Evolutionary conservation across 2,329 filamentous ascomycete species (phyloP).

Genomic region (Colletotrichum sp.): DNA sequence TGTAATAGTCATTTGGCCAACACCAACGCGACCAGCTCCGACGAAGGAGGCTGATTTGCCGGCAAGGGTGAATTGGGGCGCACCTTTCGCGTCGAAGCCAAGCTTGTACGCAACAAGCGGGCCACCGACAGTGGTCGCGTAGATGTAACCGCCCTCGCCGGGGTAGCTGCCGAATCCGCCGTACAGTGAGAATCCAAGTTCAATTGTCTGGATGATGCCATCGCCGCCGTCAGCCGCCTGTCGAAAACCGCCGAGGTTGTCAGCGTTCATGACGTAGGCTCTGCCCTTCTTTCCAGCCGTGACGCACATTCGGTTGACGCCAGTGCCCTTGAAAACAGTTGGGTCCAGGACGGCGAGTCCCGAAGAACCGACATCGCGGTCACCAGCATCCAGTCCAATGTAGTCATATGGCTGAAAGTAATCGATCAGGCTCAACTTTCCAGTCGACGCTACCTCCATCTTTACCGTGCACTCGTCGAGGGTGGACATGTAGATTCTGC

Average conservation of each 20-base stretch:
- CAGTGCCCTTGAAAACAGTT: conserved; percentile 34
- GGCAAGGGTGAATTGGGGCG: conserved; percentile 36
- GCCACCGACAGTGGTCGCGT: conserved; percentile 30
- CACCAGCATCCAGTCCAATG: conserved; percentile 37
- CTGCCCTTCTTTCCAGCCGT: conserved; percentile 44
- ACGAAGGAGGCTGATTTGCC: conserved; percentile 26
- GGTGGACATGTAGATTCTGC: conserved; percentile 32
- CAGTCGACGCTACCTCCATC: conserved; percentile 28
- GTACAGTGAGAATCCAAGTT: conserved; percentile 36
- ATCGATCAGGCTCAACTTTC: conserved; percentile 30
- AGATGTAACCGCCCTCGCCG: conserved; percentile 47
- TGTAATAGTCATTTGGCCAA: conserved; percentile 39
- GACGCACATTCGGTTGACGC: conserved; percentile 38
- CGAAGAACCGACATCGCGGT: conserved; percentile 43
- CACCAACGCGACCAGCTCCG: conserved; percentile 32
- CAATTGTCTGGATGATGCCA: conserved; percentile 39
- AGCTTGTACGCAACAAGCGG: conserved; percentile 22
- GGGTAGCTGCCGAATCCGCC: conserved; percentile 44
- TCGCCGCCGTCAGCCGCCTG: conserved; percentile 39
- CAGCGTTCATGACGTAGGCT: conserved; percentile 42
- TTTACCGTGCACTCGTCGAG: conserved; percentile 37
- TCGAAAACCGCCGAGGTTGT: conserved; percentile 46
- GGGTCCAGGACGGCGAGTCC: conserved; percentile 38
- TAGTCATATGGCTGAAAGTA: conserved; percentile 49
- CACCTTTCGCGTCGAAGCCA: conserved; percentile 21